These are phyloP conservation scores for Zygnema circumcarinatum DNA, from an alignment of 139 green algal species.

Conservation along the genomic window DNA sequence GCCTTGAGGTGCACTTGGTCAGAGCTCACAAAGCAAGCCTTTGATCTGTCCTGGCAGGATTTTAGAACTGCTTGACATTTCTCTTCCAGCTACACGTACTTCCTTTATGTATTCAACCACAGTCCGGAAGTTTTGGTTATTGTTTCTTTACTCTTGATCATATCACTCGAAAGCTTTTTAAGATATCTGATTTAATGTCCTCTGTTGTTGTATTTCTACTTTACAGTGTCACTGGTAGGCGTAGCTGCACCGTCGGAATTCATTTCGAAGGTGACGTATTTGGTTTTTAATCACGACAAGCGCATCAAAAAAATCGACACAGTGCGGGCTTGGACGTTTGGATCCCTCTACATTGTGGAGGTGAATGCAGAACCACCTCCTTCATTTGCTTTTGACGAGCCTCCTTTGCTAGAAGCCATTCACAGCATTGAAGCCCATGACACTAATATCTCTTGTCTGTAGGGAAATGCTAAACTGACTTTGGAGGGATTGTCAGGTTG, in stretches of 20 bases:
- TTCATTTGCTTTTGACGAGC: neutral
- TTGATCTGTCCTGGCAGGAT: neutral
- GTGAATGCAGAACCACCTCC: neutral
- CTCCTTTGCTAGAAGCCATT: too few relatives aligned
- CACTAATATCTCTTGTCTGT: neutral
- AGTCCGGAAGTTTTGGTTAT: neutral
- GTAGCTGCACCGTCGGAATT: slow-evolving; percentile 54
- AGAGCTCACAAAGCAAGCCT: neutral
- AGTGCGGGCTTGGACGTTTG: slow-evolving; percentile 69
- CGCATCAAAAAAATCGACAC: slow-evolving; percentile 69
- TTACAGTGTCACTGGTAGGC: slow-evolving; percentile 64
- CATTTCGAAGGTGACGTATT: slow-evolving; percentile 63
- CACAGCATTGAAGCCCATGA: neutral
- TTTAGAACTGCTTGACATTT: neutral
- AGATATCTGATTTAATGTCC: too few relatives aligned
- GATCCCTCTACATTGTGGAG: slow-evolving; percentile 66
- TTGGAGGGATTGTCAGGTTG: slow-evolving; percentile 48
- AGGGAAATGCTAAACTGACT: neutral
- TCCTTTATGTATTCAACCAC: neutral
- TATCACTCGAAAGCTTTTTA: too few relatives aligned
- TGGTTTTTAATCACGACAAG: slow-evolving; percentile 66
- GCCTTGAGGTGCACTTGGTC: neutral
- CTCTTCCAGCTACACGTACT: neutral
- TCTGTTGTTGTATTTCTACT: neutral
- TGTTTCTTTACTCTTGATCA: neutral